Base-by-base conservation (phyloP, 2,329 filamentous ascomycete genomes). In the Colletotrichum liriopes region DNA sequence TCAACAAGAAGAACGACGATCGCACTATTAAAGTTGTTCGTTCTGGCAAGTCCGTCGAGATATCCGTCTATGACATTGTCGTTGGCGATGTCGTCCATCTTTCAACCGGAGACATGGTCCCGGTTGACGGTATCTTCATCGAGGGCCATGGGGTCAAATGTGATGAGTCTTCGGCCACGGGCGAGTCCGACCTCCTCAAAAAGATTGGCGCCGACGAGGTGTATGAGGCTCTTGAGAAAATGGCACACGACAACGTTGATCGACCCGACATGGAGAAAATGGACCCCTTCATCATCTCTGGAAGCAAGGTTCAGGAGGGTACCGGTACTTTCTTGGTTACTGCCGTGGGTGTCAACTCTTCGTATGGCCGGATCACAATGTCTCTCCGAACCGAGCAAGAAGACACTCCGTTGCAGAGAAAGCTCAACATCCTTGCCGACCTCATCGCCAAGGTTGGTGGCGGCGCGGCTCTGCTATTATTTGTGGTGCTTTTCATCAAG, bases 401-500 rank as follows among this genome's bases (percentile, higher is more conserved):
- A 68, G 80, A 85, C 16, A 89, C 87, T 0, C 87, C 87, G 0
- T 79, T 89, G 26, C 87, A 89, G 77, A 84, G 84, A 75, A 89
- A 89, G 76, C 82, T 89, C 4, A 85, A 86, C 65, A 77, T 79
- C 49, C 81, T 89, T 29, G 87, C 87, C 32, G 83, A 87, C 64
- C 71, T 58, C 45, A 75, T 75, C 35, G 74, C 74, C 20, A 75
- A 75, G 51, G 49, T 71, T 11, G 71, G 87, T 20, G 90, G 92
- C 75, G 89, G 89, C 72, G 91, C 93, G 58, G 93, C 93, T 65
- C 82, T 94, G 20, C 82, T 95, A 12, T 86, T 96, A n/a, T 96
- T 96, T 78, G 84, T 94, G 61, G 92, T 95, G 8, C 84, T 95
- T 9, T 90, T 95, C 77, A 94, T 95, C 85, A 93, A 94, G 76